Base-by-base conservation (phyloP, 1,284 basidiomycete genomes). In the Cryptococcus floricola region DNA sequence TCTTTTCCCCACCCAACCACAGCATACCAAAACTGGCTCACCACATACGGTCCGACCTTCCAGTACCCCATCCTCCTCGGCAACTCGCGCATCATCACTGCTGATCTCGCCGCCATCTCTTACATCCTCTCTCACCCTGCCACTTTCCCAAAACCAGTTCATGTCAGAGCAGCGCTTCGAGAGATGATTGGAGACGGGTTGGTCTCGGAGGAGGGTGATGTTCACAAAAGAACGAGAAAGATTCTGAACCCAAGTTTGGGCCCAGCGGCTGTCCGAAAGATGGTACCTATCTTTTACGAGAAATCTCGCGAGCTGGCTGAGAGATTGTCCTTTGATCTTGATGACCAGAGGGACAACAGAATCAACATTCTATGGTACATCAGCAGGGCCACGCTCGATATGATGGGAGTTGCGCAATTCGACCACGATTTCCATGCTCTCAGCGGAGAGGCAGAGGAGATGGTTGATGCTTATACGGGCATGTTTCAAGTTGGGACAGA, bases 321-420 rank as follows among this genome's bases (percentile, higher is more conserved):
- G 48, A 57, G 60, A 44, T 34, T 34, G 10, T 34, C 31, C 6
- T 34, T 5, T 34, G 56, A 43, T 18, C 65, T 66, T 49, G 28
- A 46, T 5, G 60, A 63, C 1, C 34, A 31, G 4, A 63, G 62
- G 1, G 60, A 53, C 2, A 64, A 50, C 57, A 65, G 70, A 27
- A 76, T 87, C 42, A 85, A 89, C 60, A 81, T 83, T 16, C 75
- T 86, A 52, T 66, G 77, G 18, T 86, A 82, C 81, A 79, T 88
- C 9, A 81, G 80, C 1, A 81, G 82, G 34, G 82, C 85, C 8
- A 86, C 86, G 1, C 78, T 88, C 13, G 87, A 88, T 63, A 80
- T 86, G 46, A 87, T 90, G 53, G 86, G 86, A 5, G 77, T 85
- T 43, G 85, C 87, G 18, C 85, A 85, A 7, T 87, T 87, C 65